phyloP scores from a whole-genome alignment of 768 basidiomycete genomes.

The Russula dissimulans region DNA sequence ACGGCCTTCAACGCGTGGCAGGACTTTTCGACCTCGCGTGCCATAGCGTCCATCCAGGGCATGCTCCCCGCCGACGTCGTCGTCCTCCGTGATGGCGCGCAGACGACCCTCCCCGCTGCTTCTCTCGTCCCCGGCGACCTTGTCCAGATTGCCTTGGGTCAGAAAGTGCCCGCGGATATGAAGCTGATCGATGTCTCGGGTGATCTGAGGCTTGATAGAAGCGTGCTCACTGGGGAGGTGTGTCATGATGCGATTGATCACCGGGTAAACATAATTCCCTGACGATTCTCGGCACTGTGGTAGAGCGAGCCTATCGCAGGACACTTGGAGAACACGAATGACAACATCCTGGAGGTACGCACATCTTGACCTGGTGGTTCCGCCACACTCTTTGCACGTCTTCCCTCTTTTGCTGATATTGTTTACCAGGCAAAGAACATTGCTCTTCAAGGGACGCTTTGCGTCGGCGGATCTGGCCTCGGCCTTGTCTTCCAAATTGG shows the following conservation, averaged over 20 bases:
- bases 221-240: slow-evolving; percentile 56
- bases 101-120: slow-evolving; percentile 42
- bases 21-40: slow-evolving; percentile 49
- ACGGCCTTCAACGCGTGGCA: slow-evolving; percentile 41
- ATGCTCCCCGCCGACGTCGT: slow-evolving; percentile 59
- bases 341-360: slow-evolving; percentile 23
- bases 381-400: not conserved
- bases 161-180: slow-evolving; percentile 63
- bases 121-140: slow-evolving; percentile 63
- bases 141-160: slow-evolving; percentile 51
- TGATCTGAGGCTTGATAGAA: slow-evolving; percentile 53
- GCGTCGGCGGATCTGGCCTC: slow-evolving; percentile 39
- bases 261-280: too few species aligned
- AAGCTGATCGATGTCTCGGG: slow-evolving; percentile 47
- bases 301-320: slow-evolving; percentile 18
- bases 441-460: slow-evolving; percentile 48
- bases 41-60: slow-evolving; percentile 55
- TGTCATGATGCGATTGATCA: slow-evolving; percentile 15
- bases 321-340: slow-evolving; percentile 25
- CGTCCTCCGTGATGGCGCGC: slow-evolving; percentile 44
- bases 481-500: slow-evolving; percentile 43
- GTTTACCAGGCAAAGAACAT: slow-evolving; percentile 44
- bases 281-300: too few species aligned
- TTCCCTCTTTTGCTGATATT: slow-evolving; percentile 18
- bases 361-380: not conserved